These are phyloP conservation scores for Onygenales sp. DNA, from an alignment of 2,329 filamentous ascomycete species.

Conservation along the genomic window DNA sequence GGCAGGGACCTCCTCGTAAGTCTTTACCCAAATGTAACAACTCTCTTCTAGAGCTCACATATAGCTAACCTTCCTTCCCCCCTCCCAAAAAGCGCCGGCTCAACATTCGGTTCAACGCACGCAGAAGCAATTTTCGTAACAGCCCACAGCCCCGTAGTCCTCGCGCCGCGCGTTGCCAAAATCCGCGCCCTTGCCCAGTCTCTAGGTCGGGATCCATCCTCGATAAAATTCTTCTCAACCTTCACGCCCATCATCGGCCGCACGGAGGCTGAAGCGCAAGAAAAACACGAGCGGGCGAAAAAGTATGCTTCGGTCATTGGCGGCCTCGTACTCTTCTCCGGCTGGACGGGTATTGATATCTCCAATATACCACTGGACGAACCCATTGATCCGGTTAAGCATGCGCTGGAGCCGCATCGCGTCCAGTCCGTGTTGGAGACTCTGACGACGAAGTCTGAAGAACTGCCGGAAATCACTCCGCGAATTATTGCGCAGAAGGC, in stretches of 20 bases:
- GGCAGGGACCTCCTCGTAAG: conserved; percentile 45
- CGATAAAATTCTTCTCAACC: conserved; percentile 47
- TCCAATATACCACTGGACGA: conserved; percentile 49
- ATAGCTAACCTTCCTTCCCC: background rate
- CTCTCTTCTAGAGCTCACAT: background rate
- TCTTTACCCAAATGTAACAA: background rate
- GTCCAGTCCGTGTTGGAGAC: conserved; percentile 41
- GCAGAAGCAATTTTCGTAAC: conserved; percentile 54
- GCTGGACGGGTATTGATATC: conserved; percentile 53
- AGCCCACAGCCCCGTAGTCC: conserved; percentile 40
- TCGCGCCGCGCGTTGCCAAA: conserved; percentile 42
- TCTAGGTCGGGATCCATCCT: conserved; percentile 46
- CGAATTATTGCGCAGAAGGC: conserved; percentile 37
- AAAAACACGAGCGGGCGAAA: conserved; percentile 42
- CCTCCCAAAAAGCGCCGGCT: conserved; percentile 35
- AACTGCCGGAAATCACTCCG: conserved; percentile 39
- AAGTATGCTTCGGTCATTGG: conserved; percentile 46
- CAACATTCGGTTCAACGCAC: conserved; percentile 47
- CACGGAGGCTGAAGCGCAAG: conserved; percentile 45
- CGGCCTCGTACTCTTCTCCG: conserved; percentile 46
- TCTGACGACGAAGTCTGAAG: conserved; percentile 41
- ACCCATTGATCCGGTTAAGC: conserved; percentile 43
- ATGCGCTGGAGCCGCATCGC: conserved; percentile 45
- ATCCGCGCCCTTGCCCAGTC: conserved; percentile 44
- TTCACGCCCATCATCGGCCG: conserved; percentile 42